phyloP scores from a whole-genome alignment of 805 yeast species.

The Ogataea nitratoaversa region DNA sequence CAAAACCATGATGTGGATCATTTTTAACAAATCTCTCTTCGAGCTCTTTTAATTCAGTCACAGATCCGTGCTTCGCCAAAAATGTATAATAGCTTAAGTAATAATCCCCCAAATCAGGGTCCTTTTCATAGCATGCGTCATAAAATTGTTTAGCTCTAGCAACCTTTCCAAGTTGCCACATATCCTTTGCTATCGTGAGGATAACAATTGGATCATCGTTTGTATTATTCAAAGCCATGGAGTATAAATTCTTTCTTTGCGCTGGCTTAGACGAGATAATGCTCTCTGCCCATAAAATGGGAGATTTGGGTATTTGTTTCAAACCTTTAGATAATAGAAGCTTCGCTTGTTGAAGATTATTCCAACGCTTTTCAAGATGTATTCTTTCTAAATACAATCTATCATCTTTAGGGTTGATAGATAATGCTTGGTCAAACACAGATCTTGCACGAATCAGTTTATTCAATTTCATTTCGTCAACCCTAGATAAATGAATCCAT shows the following conservation, averaged over 20 bases:
- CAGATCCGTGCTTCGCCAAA: slow-evolving; percentile 34
- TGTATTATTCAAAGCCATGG: slow-evolving; percentile 69
- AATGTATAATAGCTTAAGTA: slow-evolving; percentile 66
- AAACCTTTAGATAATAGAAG: slow-evolving; percentile 56
- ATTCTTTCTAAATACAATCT: slow-evolving; percentile 57
- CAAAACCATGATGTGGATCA: slow-evolving; percentile 58
- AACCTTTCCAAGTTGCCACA: slow-evolving; percentile 62
- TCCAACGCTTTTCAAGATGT: slow-evolving; percentile 48
- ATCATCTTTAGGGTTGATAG: slow-evolving; percentile 46
- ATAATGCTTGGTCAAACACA: slow-evolving; percentile 60
- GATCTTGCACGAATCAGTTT: slow-evolving; percentile 63
- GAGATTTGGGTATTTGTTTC: slow-evolving; percentile 51
- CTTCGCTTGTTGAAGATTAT: slow-evolving; percentile 49
- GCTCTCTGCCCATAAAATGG: slow-evolving; percentile 63
- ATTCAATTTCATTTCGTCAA: slow-evolving; percentile 41
- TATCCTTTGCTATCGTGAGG: slow-evolving; percentile 58
- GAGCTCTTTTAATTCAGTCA: slow-evolving; percentile 35
- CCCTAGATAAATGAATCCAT: slow-evolving; percentile 51
- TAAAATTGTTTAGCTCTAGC: slow-evolving; percentile 71
- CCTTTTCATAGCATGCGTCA: slow-evolving; percentile 51
- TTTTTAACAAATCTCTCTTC: slow-evolving; percentile 34
- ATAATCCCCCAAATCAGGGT: slow-evolving; percentile 63
- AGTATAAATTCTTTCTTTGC: slow-evolving; percentile 49
- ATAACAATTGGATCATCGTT: slow-evolving; percentile 56
- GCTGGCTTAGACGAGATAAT: slow-evolving; percentile 41